Base-by-base conservation (phyloP, 768 basidiomycete genomes). In the Steccherinum ochraceum region DNA sequence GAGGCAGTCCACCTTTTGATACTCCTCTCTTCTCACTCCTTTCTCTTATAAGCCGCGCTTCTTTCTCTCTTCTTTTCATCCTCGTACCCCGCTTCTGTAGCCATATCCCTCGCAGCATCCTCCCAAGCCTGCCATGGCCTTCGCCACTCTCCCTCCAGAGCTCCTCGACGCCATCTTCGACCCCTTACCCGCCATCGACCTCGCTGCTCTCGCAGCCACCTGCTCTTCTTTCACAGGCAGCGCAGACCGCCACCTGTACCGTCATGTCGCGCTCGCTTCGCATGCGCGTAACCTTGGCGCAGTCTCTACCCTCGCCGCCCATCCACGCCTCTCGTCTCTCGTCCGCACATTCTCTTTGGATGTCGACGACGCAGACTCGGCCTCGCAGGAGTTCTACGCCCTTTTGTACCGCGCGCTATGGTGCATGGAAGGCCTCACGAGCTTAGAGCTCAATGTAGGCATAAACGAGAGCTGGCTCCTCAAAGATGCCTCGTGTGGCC, bases 191-290 rank as follows among this genome's bases (percentile, higher is more conserved):
- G 62, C 20, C 41, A 30, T 65, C n/a, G 39, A 56, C 12, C 79
- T 87, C 57, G 66, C 71, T 45, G 63, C 74, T 11, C 70, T 85
- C 56, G 72, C 84, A 1, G 66, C 61, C 18, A 69, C 78, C 5
- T 67, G 56, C 54, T 61, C 73, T 12, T 55, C 62, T 26, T 58
- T 84, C 60, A 67, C 69, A 54, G 68, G 68, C 49, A 64, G 79
- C 57, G 83, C 82, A 0, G 79, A 78, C 52, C 79, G 79, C 52
- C 62, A 72, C 27, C 82, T 90, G 65, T 90, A 85, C 65, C 75
- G 82, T 49, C 65, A 77, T 59, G 58, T 89, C 56, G 62, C 69
- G 46, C 56, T 80, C 48, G 74, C 80, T 24, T 58, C 71, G 5
- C 58, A 65, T 53, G 66, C 72, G 3, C 68, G 64, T 57, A 79